These are phyloP conservation scores for Yamadazyma atmosphaerica DNA, from an alignment of 1,139 yeast species.

Conservation along the genomic window DNA sequence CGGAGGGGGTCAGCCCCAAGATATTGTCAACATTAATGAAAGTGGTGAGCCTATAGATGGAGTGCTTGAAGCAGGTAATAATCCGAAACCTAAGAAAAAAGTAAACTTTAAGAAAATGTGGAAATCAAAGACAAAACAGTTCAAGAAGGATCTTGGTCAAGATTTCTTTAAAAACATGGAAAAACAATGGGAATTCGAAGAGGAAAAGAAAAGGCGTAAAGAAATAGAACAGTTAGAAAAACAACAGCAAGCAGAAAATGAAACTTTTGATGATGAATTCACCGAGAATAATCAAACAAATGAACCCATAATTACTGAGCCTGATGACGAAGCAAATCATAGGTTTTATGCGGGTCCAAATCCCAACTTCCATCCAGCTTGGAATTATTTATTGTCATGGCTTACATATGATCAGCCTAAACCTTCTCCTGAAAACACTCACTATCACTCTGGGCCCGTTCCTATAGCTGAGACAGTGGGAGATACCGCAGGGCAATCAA, in stretches of 20 bases:
- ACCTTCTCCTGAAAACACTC: neutral
- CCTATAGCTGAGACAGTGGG: neutral
- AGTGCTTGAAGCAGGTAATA: neutral
- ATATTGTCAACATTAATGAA: conserved; percentile 7
- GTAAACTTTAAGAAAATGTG: conserved; percentile 26
- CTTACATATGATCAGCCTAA: conserved; percentile 26
- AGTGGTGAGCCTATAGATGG: conserved; percentile 8
- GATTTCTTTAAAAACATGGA: conserved; percentile 30
- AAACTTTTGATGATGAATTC: conserved; percentile 3
- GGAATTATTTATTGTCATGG: conserved; percentile 43
- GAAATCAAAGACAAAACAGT: conserved; percentile 25
- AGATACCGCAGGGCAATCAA: neutral
- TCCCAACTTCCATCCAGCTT: conserved; percentile 34
- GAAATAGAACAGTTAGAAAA: conserved; percentile 11
- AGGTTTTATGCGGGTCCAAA: conserved; percentile 23
- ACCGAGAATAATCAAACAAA: conserved; percentile 4
- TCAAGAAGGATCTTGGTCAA: conserved; percentile 33
- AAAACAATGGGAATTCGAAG: conserved; percentile 22
- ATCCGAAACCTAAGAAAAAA: conserved; percentile 22
- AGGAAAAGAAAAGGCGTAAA: conserved; percentile 16
- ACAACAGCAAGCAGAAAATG: conserved; percentile 6
- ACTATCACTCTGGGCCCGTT: neutral
- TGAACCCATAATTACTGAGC: conserved; percentile 13
- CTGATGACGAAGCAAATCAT: conserved; percentile 9
- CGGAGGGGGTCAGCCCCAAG: conserved; percentile 12